These are phyloP conservation scores for Penicillium simplicissimum DNA, from an alignment of 495 filamentous ascomycete species.

Conservation along the genomic window DNA sequence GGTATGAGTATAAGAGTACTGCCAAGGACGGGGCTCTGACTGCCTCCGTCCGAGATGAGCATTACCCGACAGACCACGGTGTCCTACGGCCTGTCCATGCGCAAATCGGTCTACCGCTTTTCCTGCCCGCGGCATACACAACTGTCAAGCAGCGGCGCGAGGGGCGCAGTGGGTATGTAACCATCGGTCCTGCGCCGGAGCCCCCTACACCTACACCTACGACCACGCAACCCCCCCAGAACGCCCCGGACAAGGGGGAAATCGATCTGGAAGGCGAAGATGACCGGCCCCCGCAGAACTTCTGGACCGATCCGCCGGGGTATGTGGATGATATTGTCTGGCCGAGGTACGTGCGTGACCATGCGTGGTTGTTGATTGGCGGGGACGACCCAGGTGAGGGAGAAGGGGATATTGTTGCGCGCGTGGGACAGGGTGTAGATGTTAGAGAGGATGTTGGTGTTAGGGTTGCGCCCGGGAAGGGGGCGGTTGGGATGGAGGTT, in stretches of 20 bases:
- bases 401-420: slow-evolving; percentile 31
- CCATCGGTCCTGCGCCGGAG: slow-evolving; percentile 53
- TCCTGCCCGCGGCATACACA: slow-evolving; percentile 63
- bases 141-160: slow-evolving; percentile 67
- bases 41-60: background rate
- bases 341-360: slow-evolving; percentile 83
- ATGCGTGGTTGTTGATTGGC: slow-evolving; percentile 70
- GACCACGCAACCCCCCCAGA: background rate
- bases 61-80: background rate
- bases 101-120: slow-evolving; percentile 70
- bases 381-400: slow-evolving; percentile 38
- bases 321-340: slow-evolving; percentile 96
- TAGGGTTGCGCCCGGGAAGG: slow-evolving; percentile 40
- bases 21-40: slow-evolving; percentile 15
- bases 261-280: slow-evolving; percentile 42
- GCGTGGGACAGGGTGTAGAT: slow-evolving; percentile 37
- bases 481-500: slow-evolving; percentile 34
- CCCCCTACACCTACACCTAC: background rate
- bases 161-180: slow-evolving; percentile 80
- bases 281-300: slow-evolving; percentile 62
- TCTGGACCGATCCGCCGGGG: slow-evolving; percentile 90
- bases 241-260: slow-evolving; percentile 1
- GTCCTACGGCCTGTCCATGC: slow-evolving; percentile 43
- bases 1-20: slow-evolving; percentile 11
- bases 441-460: slow-evolving; percentile 41